Evolutionary conservation across 768 basidiomycete species (phyloP).

Genomic region (Antrodiella citrinella): DNA sequence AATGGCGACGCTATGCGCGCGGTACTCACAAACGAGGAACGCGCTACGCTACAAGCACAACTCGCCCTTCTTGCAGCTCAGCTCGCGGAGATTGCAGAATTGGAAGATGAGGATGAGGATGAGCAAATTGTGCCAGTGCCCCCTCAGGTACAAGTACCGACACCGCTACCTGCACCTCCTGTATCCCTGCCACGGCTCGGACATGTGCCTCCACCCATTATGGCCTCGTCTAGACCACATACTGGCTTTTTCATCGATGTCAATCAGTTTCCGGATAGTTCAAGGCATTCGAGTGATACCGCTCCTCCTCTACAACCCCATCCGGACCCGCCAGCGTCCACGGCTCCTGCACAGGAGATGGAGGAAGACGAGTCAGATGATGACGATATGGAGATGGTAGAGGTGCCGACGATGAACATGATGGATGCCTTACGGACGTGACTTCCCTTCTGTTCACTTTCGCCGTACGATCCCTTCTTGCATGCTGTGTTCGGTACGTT

Average conservation of each 20-base stretch:
- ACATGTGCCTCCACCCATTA: background rate
- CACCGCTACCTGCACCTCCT: background rate
- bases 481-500: too few relatives aligned
- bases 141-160: background rate
- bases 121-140: background rate
- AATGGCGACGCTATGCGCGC: constrained; percentile 1
- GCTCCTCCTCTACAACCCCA: background rate
- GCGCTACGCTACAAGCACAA: constrained; percentile 68
- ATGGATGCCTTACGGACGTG: background rate
- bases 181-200: background rate
- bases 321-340: background rate
- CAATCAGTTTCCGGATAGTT: constrained; percentile 17
- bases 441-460: background rate
- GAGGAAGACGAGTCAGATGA: constrained; percentile 14
- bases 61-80: constrained; percentile 68
- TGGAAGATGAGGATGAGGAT: constrained; percentile 20
- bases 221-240: constrained; percentile 1
- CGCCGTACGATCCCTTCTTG: too few relatives aligned
- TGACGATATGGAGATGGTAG: constrained; percentile 25
- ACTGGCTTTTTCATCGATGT: constrained; percentile 16
- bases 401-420: constrained; percentile 1
- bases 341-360: constrained; percentile 9
- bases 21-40: constrained; percentile 31
- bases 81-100: constrained; percentile 55
- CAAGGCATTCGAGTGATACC: background rate